Percentiles rank a stretch among this genome's conserved stretches.
These are phyloP conservation scores for Vitis hybrid DNA, from an alignment of 177 flowering plant genomes.

Conservation along the genomic window DNA sequence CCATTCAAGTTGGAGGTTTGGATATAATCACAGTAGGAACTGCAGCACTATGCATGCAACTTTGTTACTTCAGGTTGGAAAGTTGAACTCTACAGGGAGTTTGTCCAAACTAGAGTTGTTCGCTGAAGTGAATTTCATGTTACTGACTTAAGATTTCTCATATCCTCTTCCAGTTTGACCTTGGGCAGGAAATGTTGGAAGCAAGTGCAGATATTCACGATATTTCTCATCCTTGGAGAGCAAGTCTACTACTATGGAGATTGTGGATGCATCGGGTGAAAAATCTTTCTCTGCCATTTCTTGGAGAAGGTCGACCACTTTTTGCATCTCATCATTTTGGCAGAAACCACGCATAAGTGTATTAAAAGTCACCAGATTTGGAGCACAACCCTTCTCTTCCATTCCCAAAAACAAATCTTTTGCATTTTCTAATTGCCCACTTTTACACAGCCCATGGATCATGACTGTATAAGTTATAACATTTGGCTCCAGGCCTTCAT, in stretches of 20 bases:
- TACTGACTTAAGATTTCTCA: too few relatives aligned
- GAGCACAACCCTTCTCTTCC: constrained; percentile 34
- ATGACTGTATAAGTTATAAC: constrained; percentile 34
- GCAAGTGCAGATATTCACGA: constrained; percentile 20
- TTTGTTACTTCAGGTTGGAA: too few relatives aligned
- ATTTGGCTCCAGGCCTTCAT: constrained; percentile 28
- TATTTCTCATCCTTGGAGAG: constrained; percentile 29
- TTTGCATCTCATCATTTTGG: constrained; percentile 15
- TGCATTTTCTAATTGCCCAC: constrained; percentile 26
- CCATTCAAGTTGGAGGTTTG: too few relatives aligned
- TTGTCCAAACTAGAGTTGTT: too few relatives aligned
- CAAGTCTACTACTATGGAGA: constrained; percentile 24
- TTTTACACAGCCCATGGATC: constrained; percentile 35
- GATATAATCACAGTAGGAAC: too few relatives aligned
- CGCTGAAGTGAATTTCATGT: too few relatives aligned
- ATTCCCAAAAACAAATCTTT: constrained; percentile 24
- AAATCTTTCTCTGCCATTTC: constrained; percentile 32
- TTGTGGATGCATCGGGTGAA: constrained; percentile 24
- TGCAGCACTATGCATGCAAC: too few relatives aligned
- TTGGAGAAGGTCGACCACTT: constrained; percentile 34
- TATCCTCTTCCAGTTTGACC: too few relatives aligned
- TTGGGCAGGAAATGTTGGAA: constrained; percentile 30
- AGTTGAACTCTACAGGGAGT: too few relatives aligned
- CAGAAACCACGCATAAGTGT: constrained; percentile 26
- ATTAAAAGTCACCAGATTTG: constrained; percentile 25